Evolutionary conservation across 208 protist genomes (phyloP), one percentile per base, ranked within the genome.

Genomic region (Trypanosoma lewisi): DNA sequence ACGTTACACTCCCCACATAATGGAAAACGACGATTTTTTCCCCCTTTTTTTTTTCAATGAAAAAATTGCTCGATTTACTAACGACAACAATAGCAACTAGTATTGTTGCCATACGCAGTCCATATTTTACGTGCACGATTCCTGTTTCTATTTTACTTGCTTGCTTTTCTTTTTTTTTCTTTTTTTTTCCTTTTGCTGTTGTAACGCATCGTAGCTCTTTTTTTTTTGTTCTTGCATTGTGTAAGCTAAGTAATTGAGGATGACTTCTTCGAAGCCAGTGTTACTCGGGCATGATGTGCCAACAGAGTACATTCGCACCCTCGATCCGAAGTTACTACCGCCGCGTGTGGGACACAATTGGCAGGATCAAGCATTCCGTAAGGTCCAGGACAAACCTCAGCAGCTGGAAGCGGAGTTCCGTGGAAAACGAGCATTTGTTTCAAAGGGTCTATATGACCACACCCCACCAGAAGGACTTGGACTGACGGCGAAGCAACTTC

Each of bases 321-420:
- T 80, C 23, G 84, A 95, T 60, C 67, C 73, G 3, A 78, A 85
- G 44, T 70, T 93, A 14, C 78, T 95, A 31, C 89, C 89, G 4
- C 85, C 83, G n/a, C 78, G 82, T 21, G 84, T 93, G 23, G 89
- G 89, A 1, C 82, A 93, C 78, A 95, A 95, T 69, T 95, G 89
- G 89, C 85, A 83, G 48, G 89, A 95, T 49, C 80, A 82, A 63
- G 89, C 89, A 28, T 95, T 95, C 64, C 84, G 84, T 27, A 75
- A 65, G 30, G 77, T 79, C 50, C 85, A 95, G 48, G 81, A 81
- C 41, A 91, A 89, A 61, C 77, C 82, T 19, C 89, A 95, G 73
- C 86, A 91, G 65, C 70, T 95, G 31, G 84, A 91, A 70, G 80
- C 45, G 7, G 89, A 95, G 69, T 89, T 87, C 37, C 84, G 84